These are phyloP conservation scores for Candolleomyces aberdarensis DNA, from an alignment of 768 basidiomycete genomes.

Conservation along the genomic window DNA sequence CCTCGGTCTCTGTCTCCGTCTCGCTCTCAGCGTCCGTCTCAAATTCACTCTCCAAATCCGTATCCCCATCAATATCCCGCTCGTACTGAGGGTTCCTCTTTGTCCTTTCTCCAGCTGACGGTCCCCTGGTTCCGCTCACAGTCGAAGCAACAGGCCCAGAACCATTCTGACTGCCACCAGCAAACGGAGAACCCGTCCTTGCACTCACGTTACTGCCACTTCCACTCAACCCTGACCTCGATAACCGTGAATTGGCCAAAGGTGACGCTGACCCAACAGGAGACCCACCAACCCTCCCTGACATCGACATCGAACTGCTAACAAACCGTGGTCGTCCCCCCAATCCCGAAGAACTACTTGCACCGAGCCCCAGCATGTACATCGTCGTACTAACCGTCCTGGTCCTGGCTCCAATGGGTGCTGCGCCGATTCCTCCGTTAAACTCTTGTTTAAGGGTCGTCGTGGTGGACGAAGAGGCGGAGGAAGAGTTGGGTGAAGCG, in stretches of 20 bases:
- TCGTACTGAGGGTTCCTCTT: background rate
- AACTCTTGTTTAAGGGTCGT: background rate
- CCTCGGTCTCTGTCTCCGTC: constrained; percentile 15
- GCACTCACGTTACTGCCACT: background rate
- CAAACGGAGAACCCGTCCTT: background rate
- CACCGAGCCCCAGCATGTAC: constrained; percentile 62
- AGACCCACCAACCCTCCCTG: background rate
- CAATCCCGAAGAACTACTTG: constrained; percentile 11
- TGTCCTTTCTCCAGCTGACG: background rate
- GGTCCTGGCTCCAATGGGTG: constrained; percentile 24
- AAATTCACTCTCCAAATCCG: constrained; percentile 9
- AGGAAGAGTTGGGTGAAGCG: constrained; percentile 7
- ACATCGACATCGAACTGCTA: background rate
- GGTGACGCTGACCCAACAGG: background rate
- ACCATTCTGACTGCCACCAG: background rate
- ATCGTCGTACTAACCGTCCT: constrained; percentile 59
- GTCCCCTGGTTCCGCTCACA: background rate
- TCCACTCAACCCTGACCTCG: background rate
- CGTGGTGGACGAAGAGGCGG: constrained; percentile 1
- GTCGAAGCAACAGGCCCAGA: background rate
- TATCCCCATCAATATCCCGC: constrained; percentile 5
- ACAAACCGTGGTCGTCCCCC: constrained; percentile 26
- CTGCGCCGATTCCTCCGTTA: constrained; percentile 2
- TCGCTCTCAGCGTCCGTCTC: constrained; percentile 10
- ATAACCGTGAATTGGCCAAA: background rate